Evolutionary conservation across 805 yeast species (phyloP), one percentile per base, ranked within the genome.

Genomic region (Priceomyces carsonii): DNA sequence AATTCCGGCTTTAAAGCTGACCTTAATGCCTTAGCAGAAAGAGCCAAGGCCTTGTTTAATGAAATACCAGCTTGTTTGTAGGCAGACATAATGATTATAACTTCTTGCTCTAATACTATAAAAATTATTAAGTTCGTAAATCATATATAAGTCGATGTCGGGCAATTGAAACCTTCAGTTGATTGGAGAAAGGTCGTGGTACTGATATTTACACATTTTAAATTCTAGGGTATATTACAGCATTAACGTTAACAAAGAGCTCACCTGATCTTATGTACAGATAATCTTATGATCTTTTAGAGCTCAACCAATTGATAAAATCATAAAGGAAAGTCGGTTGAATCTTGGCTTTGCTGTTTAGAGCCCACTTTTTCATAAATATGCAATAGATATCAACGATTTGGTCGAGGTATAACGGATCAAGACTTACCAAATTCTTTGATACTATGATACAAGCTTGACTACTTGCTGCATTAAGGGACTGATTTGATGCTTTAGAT

Each of bases 21-120:
- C 73, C 97, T 88, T 52, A 88, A 79, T 44, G 95, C 78, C 63
- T 80, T 80, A 58, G 96, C 95, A 57, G 96, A 86, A 59, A 91
- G 76, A 50, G 95, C 79, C 65, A 90, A 75, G 69, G 91, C 91
- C 65, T 82, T 85, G 84, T 86, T 87, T 73, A 84, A 80, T 48
- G 72, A 59, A 39, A 68, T 67, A 41, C 73, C 73, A 36, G 73
- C 73, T 68, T 68, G 73, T 57, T 68, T 66, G 63, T 65, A 63
- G 56, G 72, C 69, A 53, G 72, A 66, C 73, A 68, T 68, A 19
- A 32, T n/a, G n/a, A n/a, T n/a, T n/a, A n/a, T n/a, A n/a, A n/a
- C n/a, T 13, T 8, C 14, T 26, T 10, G 29, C 8, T 26, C 14
- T 8, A 12, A 13, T 29, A n/a, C 10, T 18, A 29, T 8, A 10